Evolutionary conservation across 2,329 filamentous ascomycete species (phyloP), one percentile per base, ranked within the genome.

Genomic region (Ascochyta koolunga): DNA sequence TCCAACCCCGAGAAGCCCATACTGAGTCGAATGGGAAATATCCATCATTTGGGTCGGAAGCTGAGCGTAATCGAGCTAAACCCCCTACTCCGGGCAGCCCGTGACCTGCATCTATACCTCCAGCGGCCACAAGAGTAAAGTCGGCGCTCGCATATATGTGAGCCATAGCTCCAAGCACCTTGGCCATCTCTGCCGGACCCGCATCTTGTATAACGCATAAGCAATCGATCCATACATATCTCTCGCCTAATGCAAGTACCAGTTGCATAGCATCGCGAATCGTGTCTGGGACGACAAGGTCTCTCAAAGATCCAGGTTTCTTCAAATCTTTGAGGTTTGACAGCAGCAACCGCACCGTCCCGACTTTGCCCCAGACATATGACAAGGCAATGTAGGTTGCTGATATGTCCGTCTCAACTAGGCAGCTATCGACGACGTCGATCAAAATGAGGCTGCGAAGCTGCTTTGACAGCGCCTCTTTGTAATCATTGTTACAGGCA

Each of bases 201-300:
- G 35, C 33, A 24, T 45, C 40, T 37, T 51, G 48, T 1, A 33
- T 13, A 3, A 51, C 15, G 25, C 48, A 44, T 4, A 51, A 27
- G 16, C 33, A 40, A 18, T 51, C 48, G 6, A 40, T 24, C 48
- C 48, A 40, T 5, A 51, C 7, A 5, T 40, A 40, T 6, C 35
- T 15, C 6, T 43, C 35, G 15, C 25, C 47, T 2, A 50, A 18
- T 1, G 3, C 13, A 4, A 10, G n/a, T 6, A 31, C 24, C 9
- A 36, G 18, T 6, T 8, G 11, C 16, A 50, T 42, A 6, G 41
- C 40, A 29, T 51, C 48, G 1, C 35, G 35, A 9, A 45, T 40
- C 10, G 48, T 45, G 1, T 18, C 6, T 18, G 48, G 48, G 1
- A 44, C 9, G 18, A 11, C 11, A 13, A 16, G n/a, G 32, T 18